Conservation (phyloP, 2,329 filamentous ascomycete genomes). For the Scedosporium minutisporum region DNA sequence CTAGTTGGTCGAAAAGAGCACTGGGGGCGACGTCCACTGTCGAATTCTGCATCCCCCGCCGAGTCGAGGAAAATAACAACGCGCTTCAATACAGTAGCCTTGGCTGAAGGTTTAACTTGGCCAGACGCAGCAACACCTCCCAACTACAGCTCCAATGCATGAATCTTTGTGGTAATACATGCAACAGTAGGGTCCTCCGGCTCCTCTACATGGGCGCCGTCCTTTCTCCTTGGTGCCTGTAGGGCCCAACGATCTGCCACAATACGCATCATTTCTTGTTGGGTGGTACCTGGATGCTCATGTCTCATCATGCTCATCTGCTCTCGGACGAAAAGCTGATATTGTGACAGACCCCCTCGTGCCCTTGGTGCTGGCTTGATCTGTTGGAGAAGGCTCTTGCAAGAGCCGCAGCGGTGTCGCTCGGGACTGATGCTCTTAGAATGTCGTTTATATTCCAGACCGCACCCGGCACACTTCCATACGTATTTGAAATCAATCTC, state of each 20-base stretch:
- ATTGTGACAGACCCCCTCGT: slow-evolving; percentile 24
- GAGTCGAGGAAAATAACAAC: background rate
- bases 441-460: slow-evolving; percentile 68
- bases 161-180: background rate
- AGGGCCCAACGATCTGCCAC: slow-evolving; percentile 55
- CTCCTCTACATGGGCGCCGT: background rate
- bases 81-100: background rate
- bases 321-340: slow-evolving; percentile 51
- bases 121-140: too few relatives aligned
- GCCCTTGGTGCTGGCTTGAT: slow-evolving; percentile 63
- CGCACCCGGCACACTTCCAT: slow-evolving; percentile 68
- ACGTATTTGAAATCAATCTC: slow-evolving; percentile 87
- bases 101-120: too few relatives aligned
- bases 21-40: background rate
- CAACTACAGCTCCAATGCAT: background rate
- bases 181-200: background rate
- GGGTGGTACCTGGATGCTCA: slow-evolving; percentile 45
- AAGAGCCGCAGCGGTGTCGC: slow-evolving; percentile 67
- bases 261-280: slow-evolving; percentile 60
- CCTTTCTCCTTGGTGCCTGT: slow-evolving; percentile 30
- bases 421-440: slow-evolving; percentile 71
- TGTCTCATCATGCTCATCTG: slow-evolving; percentile 54
- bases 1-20: slow-evolving; percentile 2
- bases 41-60: background rate
- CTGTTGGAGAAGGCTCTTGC: slow-evolving; percentile 62